Evolutionary conservation across 139 green algal genomes (phyloP).

Genomic region (Axilococcus clingmanii): DNA sequence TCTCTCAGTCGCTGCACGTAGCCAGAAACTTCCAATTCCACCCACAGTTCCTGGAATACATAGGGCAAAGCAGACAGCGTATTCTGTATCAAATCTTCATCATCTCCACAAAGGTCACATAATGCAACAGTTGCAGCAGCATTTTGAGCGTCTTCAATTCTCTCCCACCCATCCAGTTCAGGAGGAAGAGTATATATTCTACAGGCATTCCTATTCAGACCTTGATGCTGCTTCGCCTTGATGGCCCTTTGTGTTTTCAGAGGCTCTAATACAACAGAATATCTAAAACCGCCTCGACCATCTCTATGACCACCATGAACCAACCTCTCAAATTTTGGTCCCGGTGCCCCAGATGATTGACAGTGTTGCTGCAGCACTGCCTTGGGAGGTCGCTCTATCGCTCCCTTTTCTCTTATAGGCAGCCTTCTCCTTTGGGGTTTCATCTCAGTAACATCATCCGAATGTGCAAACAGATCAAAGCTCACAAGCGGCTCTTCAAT

Average conservation of each 20-base stretch:
- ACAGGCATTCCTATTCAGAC: background rate
- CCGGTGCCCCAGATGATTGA: conserved; percentile 43
- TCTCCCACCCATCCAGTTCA: conserved; percentile 48
- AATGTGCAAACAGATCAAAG: conserved; percentile 33
- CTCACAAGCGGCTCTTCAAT: conserved; percentile 10
- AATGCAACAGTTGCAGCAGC: conserved; percentile 59
- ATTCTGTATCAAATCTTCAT: background rate
- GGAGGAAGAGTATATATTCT: conserved; percentile 28
- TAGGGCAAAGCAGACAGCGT: conserved; percentile 14
- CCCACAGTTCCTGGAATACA: conserved; percentile 42
- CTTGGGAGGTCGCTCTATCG: conserved; percentile 46
- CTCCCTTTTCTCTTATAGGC: background rate
- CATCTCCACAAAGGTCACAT: conserved; percentile 16
- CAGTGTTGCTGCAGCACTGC: conserved; percentile 78
- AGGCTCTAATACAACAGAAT: conserved; percentile 26
- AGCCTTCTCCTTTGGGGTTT: conserved; percentile 1
- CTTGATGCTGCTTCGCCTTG: background rate
- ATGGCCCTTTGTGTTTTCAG: background rate
- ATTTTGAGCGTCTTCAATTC: conserved; percentile 78
- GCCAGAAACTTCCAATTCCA: conserved; percentile 34
- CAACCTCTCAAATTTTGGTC: conserved; percentile 60
- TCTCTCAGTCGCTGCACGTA: background rate
- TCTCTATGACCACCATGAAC: conserved; percentile 28
- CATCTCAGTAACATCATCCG: conserved; percentile 13
- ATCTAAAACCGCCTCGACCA: conserved; percentile 21